Conservation (phyloP, 495 filamentous ascomycete genomes). For the Cladorrhinum samala region DNA sequence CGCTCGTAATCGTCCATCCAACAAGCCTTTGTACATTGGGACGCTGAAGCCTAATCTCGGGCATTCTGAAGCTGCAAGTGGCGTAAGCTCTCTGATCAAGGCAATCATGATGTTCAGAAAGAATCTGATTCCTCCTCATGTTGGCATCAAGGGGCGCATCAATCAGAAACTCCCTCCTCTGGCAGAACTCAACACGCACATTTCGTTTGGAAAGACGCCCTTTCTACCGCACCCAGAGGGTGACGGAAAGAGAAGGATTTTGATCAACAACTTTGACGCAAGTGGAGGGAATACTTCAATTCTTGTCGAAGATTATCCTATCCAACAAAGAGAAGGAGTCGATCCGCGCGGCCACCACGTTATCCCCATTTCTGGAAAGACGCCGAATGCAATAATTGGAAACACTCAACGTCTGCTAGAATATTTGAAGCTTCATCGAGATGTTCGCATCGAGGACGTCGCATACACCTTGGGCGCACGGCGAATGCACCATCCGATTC, state of each 20-base stretch:
- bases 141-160: conserved; percentile 72
- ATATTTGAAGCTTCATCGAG: conserved; percentile 36
- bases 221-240: conserved; percentile 48
- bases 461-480: conserved; percentile 71
- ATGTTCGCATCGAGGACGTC: conserved; percentile 38
- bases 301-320: conserved; percentile 49
- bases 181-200: conserved; percentile 63
- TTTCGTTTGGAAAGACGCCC: conserved; percentile 46
- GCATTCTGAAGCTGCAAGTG: conserved; percentile 78
- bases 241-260: conserved; percentile 40
- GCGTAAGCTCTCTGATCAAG: conserved; percentile 71
- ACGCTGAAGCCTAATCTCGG: conserved; percentile 81
- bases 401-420: conserved; percentile 31
- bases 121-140: conserved; percentile 70
- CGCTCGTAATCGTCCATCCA: conserved; percentile 54
- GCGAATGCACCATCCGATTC: conserved; percentile 59
- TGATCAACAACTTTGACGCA: conserved; percentile 60
- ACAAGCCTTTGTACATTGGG: conserved; percentile 68
- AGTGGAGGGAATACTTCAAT: conserved; percentile 56
- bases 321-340: conserved; percentile 15
- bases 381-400: conserved; percentile 23
- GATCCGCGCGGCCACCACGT: conserved; percentile 44
- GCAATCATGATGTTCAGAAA: conserved; percentile 77
- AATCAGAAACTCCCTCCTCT: conserved; percentile 66
- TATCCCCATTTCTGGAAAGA: conserved; percentile 50